Base-by-base conservation (phyloP, 2,329 filamentous ascomycete genomes). In the Aspergillus costaricaensis region DNA sequence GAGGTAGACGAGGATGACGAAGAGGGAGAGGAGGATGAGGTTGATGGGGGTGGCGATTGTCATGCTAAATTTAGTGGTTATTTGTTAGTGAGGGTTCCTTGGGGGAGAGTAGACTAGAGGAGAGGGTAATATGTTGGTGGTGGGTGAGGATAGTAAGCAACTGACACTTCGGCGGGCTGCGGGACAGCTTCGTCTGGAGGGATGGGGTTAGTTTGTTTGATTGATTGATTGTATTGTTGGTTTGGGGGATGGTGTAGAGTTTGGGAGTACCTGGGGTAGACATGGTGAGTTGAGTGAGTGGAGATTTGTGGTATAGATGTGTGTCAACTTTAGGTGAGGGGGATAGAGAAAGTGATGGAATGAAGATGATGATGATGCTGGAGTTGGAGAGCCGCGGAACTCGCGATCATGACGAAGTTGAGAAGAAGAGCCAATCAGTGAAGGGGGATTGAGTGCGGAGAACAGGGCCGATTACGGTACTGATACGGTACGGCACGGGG, bases 11-110 rank as follows among this genome's bases (percentile, higher is more conserved):
- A 87, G 73, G 65, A 86, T 70, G 56, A 81, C 72, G 72, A 88
- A 83, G 64, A 87, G 79, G 55, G 85, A 80, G 70, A 86, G 70
- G 57, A 88, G 83, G 65, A 87, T 76, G 41, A 88, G 74, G 74
- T 88, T 88, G 68, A 88, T 83, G 32, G 86, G 86, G 1, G 85
- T 83, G 32, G 83, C 80, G 67, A 85, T 78, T 8, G 83, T 79
- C 64, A 82, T 80, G 44, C 85, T 85, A 67, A n/a, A 57, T 65
- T 54, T 21, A 23, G 2, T 8, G 25, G 2, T 27, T 27, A 8
- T 27, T 36, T 14, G 50, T 60, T 57, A 50, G 38, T 57, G 21
- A 27, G 25, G 25, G 25, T 27, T 27, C 25, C 25, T 27, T 8
- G 25, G 25, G 25, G 25, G 7, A 27, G 25, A 27, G 7, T 27